Conservation (phyloP, 352 stramenopile genomes). For the Phytopythium montanum region DNA sequence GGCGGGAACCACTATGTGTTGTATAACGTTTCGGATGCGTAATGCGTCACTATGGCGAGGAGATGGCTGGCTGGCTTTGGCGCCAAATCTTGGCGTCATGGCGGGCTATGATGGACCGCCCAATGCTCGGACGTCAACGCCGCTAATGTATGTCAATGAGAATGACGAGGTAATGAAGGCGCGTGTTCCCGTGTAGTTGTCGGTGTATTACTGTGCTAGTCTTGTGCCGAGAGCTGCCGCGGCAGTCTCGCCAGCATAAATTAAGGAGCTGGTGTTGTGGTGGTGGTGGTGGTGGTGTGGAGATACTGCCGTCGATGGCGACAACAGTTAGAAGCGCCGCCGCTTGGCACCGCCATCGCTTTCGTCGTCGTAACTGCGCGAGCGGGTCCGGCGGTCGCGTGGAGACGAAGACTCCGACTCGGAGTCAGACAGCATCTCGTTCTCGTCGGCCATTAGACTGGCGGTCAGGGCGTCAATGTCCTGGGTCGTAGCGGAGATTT, state of each 20-base stretch:
- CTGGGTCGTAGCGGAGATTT: neutral
- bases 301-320: neutral
- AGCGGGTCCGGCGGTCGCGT: neutral
- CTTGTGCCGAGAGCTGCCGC: neutral
- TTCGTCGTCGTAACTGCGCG: neutral
- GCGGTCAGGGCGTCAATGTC: neutral
- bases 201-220: neutral
- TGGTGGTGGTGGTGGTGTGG: neutral
- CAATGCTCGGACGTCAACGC: no score
- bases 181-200: neutral
- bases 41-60: neutral
- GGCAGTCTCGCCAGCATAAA: neutral
- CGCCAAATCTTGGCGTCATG: no score
- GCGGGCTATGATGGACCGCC: no score
- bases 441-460: slow-evolving; percentile 7
- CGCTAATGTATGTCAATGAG: no score
- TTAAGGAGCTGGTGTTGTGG: neutral
- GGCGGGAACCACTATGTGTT: no score
- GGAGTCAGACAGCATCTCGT: slow-evolving; percentile 3
- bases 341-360: slow-evolving; percentile 1
- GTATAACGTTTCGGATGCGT: no score
- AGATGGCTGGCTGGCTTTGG: no score
- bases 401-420: slow-evolving; percentile 7
- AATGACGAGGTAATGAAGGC: no score
- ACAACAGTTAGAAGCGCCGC: slow-evolving; percentile 1